These are phyloP conservation scores for Microcyclospora pomicola DNA, from an alignment of 2,329 filamentous ascomycete genomes.

Conservation along the genomic window DNA sequence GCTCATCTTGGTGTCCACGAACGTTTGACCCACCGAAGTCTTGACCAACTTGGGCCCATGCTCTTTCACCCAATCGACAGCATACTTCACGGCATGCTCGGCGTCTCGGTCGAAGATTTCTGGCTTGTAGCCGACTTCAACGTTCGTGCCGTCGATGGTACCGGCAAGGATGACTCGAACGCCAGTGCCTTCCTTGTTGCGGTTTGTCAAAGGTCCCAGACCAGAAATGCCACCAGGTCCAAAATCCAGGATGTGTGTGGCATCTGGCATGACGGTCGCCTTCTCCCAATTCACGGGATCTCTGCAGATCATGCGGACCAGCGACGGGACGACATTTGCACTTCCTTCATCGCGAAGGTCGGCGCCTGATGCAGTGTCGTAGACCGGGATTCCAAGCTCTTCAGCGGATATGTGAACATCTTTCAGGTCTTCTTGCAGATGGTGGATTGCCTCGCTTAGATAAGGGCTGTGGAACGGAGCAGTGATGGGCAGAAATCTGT, in stretches of 20 bases:
- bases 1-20: slow-evolving; percentile 94
- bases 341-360: slow-evolving; percentile 60
- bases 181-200: slow-evolving; percentile 97
- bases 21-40: slow-evolving; percentile 77
- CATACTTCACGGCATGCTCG: slow-evolving; percentile 86
- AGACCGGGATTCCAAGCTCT: slow-evolving; percentile 71
- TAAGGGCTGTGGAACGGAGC: slow-evolving; percentile 98
- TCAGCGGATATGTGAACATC: slow-evolving; percentile 61
- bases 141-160: slow-evolving; percentile 76
- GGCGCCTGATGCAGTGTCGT: slow-evolving; percentile 75
- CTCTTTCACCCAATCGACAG: slow-evolving; percentile 94
- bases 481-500: slow-evolving; percentile 93
- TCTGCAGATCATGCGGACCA: slow-evolving; percentile 86
- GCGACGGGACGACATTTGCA: slow-evolving; percentile 69
- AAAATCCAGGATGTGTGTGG: slow-evolving; percentile 92
- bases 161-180: slow-evolving; percentile 93
- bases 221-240: slow-evolving; percentile 94
- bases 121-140: slow-evolving; percentile 92
- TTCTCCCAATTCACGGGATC: slow-evolving; percentile 94
- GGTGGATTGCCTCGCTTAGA: slow-evolving; percentile 62
- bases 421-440: slow-evolving; percentile 79
- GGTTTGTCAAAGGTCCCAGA: slow-evolving; percentile 87
- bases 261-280: slow-evolving; percentile 77
- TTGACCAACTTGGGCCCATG: slow-evolving; percentile 85
- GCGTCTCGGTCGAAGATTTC: slow-evolving; percentile 95